These are phyloP conservation scores for Xylariaceae sp. DNA, from an alignment of 2,329 filamentous ascomycete species.

Conservation along the genomic window DNA sequence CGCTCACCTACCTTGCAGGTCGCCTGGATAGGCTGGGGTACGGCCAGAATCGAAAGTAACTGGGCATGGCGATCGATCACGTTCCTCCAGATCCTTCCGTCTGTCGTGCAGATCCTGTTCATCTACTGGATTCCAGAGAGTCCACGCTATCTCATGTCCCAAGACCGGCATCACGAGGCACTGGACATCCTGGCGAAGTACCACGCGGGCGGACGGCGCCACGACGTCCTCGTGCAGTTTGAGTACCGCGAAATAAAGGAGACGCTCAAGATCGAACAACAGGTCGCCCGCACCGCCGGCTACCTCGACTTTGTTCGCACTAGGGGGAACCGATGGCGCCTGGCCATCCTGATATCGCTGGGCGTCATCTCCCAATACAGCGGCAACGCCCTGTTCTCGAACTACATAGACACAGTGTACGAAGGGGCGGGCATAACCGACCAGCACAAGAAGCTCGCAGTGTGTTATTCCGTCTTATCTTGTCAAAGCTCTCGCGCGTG, in stretches of 20 bases:
- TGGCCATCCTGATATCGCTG: slow-evolving; percentile 56
- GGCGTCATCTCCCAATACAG: slow-evolving; percentile 64
- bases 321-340: slow-evolving; percentile 57
- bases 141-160: slow-evolving; percentile 59
- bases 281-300: slow-evolving; percentile 41
- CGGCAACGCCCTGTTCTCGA: slow-evolving; percentile 61
- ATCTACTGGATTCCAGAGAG: slow-evolving; percentile 66
- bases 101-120: slow-evolving; percentile 56
- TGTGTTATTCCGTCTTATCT: slow-evolving; percentile 31
- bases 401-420: slow-evolving; percentile 61
- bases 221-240: slow-evolving; percentile 58
- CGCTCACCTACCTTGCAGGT: slow-evolving; percentile 32
- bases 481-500: neutral
- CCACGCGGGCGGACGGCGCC: slow-evolving; percentile 55
- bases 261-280: slow-evolving; percentile 54
- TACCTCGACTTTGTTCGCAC: slow-evolving; percentile 59
- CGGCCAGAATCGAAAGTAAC: slow-evolving; percentile 49
- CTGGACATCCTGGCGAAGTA: slow-evolving; percentile 56
- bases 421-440: slow-evolving; percentile 54
- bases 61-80: slow-evolving; percentile 65
- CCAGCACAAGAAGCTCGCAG: slow-evolving; percentile 51
- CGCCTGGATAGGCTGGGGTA: slow-evolving; percentile 59
- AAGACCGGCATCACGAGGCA: slow-evolving; percentile 58
- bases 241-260: slow-evolving; percentile 62
- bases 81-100: slow-evolving; percentile 58